Evolutionary conservation across 164 flowering plant species (phyloP), one percentile per base, ranked within the genome.

Genomic region (Malania oleifera): DNA sequence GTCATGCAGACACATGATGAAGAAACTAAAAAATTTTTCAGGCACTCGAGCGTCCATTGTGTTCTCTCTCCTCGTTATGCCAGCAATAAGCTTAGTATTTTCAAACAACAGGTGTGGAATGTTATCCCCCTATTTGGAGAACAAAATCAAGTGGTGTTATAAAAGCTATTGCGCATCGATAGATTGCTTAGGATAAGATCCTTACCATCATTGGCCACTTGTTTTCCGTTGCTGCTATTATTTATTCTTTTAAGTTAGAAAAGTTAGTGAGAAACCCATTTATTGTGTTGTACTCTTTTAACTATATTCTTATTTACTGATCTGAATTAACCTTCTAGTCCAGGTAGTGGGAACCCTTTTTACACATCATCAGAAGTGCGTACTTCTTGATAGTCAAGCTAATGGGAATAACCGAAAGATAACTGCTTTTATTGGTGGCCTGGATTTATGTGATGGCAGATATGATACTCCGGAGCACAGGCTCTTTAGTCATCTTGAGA

Each of bases 381-480:
- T 88, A 72, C 64, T 88, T 65, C 69, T 88, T 38, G 96, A 88
- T 70, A 76, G 86, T 34, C 85, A 79, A 64, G 85, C 82, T 39
- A 27, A 66, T 47, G 92, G 85, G 52, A 85, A 81, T 70, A 79
- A 79, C 41, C 63, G 88, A 63, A 85, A 88, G 68, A 70, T 88
- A 40, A 79, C 82, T 52, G 84, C 96, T 38, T 88, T 85, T 54
- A 69, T 85, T 20, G 96, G 96, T 28, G 92, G 92, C 35, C 71
- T 88, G 39, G 96, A 88, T 80, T 69, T 88, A 25, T 88, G 96
- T 66, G 92, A 88, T 66, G 96, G 96, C 7, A 73, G 96, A 52
- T 88, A 85, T 72, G 96, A 88, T 64, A 88, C 96, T 39, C 92
- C 96, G 26, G 83, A 84, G 57, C 96, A 88, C 61, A 73, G 92